These are phyloP conservation scores for Colletotrichum horii DNA, from an alignment of 2,329 filamentous ascomycete species.

Conservation along the genomic window DNA sequence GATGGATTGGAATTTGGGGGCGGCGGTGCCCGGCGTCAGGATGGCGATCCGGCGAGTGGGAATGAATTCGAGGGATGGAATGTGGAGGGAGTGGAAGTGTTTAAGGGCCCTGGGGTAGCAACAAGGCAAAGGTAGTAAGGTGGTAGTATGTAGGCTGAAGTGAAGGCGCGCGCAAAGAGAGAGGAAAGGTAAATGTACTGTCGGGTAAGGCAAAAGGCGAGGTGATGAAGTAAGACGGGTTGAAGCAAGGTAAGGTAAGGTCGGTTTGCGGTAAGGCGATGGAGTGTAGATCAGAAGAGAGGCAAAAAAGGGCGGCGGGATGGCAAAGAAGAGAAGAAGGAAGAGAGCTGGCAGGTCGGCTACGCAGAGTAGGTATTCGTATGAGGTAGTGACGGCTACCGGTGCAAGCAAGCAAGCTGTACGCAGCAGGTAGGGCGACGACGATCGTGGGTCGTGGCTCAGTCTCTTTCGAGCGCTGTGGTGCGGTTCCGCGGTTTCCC, in stretches of 20 bases:
- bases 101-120: not conserved
- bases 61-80: conserved; percentile 12
- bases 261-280: not conserved
- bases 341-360: not conserved
- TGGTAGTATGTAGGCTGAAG: conserved; percentile 19
- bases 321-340: not conserved
- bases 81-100: conserved; percentile 5
- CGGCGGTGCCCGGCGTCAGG: not conserved
- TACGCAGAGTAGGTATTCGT: not conserved
- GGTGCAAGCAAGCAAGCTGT: not conserved
- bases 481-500: not conserved
- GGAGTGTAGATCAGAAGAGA: conserved; percentile 1
- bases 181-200: not conserved
- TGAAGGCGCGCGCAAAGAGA: conserved; percentile 10
- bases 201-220: not conserved
- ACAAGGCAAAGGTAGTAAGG: not conserved
- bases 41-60: not conserved
- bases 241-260: not conserved
- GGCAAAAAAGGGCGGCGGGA: not conserved
- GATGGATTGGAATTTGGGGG: not conserved
- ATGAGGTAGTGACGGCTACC: not conserved
- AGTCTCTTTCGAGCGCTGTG: not conserved
- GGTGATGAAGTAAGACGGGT: not conserved
- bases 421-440: not conserved
- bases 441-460: conserved; percentile 16